phyloP scores from a whole-genome alignment of 176 grass and related monocot species.

The Ensete ventricosum region DNA sequence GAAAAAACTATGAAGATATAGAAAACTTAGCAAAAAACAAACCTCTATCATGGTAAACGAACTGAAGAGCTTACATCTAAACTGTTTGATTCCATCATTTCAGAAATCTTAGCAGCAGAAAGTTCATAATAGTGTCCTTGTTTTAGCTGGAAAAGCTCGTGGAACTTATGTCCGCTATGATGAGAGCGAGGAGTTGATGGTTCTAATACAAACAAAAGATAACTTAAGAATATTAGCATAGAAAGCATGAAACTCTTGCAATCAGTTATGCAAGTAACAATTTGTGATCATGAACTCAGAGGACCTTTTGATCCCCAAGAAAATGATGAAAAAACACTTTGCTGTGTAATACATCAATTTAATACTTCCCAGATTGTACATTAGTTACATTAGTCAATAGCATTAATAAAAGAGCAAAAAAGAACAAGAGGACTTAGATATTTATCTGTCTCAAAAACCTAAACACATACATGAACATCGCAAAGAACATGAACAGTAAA shows the following conservation, averaged over 20 bases:
- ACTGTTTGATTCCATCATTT: constrained; percentile 82
- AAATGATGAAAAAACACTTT: no score
- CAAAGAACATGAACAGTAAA: no score
- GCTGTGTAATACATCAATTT: no score
- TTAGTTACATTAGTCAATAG: no score
- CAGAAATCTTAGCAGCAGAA: constrained; percentile 64
- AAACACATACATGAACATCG: no score
- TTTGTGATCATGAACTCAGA: neutral
- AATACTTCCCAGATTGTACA: no score
- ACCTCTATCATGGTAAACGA: constrained; percentile 3
- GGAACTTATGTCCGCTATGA: constrained; percentile 61
- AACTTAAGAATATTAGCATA: constrained; percentile 12
- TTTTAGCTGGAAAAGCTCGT: constrained; percentile 62
- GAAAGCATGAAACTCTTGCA: neutral
- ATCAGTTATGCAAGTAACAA: neutral
- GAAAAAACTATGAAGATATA: neutral
- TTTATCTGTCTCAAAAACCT: no score
- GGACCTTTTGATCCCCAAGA: no score
- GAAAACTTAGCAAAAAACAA: neutral
- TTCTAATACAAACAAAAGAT: constrained; percentile 15
- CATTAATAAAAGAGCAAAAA: no score
- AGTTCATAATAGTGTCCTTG: constrained; percentile 64
- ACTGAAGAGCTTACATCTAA: constrained; percentile 77
- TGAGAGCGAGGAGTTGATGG: constrained; percentile 18
- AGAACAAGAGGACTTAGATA: no score